phyloP scores from a whole-genome alignment of 345 rosid genomes.

The Populus deltoides region DNA sequence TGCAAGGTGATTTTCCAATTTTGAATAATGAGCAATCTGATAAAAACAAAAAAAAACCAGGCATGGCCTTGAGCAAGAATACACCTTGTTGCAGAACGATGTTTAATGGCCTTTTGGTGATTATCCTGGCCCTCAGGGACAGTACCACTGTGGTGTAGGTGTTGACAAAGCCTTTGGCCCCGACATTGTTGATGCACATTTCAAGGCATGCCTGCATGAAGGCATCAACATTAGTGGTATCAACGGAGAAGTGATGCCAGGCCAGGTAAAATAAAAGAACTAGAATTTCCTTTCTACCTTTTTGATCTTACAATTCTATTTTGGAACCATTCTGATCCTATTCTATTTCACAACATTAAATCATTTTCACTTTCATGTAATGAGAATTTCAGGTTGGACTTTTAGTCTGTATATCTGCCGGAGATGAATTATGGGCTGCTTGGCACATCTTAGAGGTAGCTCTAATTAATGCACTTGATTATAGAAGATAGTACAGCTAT shows the following conservation, averaged over 20 bases:
- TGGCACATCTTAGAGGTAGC: constrained; percentile 89
- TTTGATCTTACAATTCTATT: neutral
- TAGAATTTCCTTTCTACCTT: neutral
- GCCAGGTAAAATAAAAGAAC: neutral
- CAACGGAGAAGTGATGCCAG: neutral
- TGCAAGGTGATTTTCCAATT: too few species aligned
- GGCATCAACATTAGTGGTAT: neutral
- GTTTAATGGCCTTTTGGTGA: constrained; percentile 24
- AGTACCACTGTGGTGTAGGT: neutral
- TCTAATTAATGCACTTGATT: too few species aligned
- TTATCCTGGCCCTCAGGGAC: neutral
- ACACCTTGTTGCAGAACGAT: constrained; percentile 82
- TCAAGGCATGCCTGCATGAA: neutral
- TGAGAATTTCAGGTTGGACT: constrained; percentile 99
- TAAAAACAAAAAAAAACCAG: constrained; percentile 23
- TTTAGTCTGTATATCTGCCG: constrained; percentile 68
- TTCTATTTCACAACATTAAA: neutral
- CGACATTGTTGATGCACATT: neutral
- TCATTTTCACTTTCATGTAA: constrained; percentile 19
- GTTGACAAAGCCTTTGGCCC: neutral
- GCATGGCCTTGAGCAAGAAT: constrained; percentile 92
- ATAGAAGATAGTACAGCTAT: too few species aligned
- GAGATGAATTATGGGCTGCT: constrained; percentile 86
- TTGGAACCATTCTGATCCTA: neutral
- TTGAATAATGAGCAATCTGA: too few species aligned